Percentiles rank a stretch among this genome's conserved stretches.
Conservation (phyloP, 345 rosid species). For the Syzygium oleosum region DNA sequence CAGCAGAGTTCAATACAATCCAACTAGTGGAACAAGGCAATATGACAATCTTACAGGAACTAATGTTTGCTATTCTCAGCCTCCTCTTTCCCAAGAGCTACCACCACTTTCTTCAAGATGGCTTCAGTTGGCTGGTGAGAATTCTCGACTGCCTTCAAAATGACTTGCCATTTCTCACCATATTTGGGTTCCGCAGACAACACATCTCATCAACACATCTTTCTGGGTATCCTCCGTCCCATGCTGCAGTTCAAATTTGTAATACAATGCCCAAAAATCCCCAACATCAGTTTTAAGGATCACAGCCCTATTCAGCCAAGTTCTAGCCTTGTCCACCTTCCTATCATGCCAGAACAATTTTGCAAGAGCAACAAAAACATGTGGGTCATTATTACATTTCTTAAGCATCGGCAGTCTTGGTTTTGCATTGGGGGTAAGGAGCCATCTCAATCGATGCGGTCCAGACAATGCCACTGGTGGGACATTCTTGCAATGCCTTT, state of each 20-base stretch:
- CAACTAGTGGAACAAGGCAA: slow-evolving; percentile 1
- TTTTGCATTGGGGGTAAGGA: slow-evolving; percentile 66
- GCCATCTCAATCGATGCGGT: slow-evolving; percentile 83
- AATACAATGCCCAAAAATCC: slow-evolving; percentile 84
- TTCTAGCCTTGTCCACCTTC: slow-evolving; percentile 85
- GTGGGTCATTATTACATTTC: slow-evolving; percentile 77
- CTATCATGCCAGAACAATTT: slow-evolving; percentile 88
- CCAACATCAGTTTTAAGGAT: slow-evolving; percentile 75
- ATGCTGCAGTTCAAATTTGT: slow-evolving; percentile 85
- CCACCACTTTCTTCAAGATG: slow-evolving; percentile 65
- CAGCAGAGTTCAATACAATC: background rate
- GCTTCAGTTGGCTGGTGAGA: slow-evolving; percentile 78
- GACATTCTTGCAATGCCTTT: slow-evolving; percentile 91
- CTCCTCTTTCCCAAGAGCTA: slow-evolving; percentile 74
- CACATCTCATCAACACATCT: slow-evolving; percentile 66
- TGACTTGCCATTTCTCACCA: slow-evolving; percentile 84
- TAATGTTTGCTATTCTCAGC: slow-evolving; percentile 38
- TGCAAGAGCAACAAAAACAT: slow-evolving; percentile 76
- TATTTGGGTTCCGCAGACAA: slow-evolving; percentile 78
- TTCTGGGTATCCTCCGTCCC: slow-evolving; percentile 69
- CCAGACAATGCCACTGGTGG: slow-evolving; percentile 84
- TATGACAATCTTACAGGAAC: slow-evolving; percentile 2
- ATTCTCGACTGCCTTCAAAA: slow-evolving; percentile 81
- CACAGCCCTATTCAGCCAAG: slow-evolving; percentile 72
- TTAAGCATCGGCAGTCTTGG: slow-evolving; percentile 71